Conservation (phyloP, 768 basidiomycete species). For the Lactifluus subvellereus region DNA sequence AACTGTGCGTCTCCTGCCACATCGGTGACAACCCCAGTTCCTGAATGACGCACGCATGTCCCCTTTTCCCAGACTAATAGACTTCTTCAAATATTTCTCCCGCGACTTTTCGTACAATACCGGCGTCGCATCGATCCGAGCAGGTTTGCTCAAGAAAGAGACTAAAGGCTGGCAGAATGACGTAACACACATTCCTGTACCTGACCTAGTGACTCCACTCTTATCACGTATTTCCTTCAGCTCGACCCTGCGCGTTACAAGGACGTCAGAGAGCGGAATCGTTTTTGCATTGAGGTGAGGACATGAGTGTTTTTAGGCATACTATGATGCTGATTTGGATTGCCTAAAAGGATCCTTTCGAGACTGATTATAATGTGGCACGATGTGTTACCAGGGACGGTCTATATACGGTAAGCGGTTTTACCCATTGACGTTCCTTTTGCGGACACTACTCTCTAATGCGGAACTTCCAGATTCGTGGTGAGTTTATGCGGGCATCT, state of each 20-base stretch:
- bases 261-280: constrained; percentile 81
- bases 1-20: constrained; percentile 56
- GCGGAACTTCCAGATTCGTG: constrained; percentile 66
- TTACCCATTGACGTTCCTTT: not conserved
- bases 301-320: not conserved
- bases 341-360: constrained; percentile 80
- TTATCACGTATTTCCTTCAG: constrained; percentile 5
- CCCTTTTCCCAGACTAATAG: constrained; percentile 68
- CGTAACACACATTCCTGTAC: constrained; percentile 1
- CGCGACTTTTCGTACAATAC: constrained; percentile 90
- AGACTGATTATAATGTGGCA: constrained; percentile 92
- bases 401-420: constrained; percentile 70
- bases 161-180: constrained; percentile 94
- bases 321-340: not conserved
- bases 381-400: constrained; percentile 96
- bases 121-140: constrained; percentile 86
- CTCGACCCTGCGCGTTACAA: constrained; percentile 42
- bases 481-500: constrained; percentile 96
- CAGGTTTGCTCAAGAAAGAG: constrained; percentile 85
- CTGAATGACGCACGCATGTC: constrained; percentile 5
- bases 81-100: constrained; percentile 96
- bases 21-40: not conserved
- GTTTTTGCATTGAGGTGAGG: constrained; percentile 89
- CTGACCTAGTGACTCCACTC: not conserved
- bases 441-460: not conserved